phyloP scores from a whole-genome alignment of 257 asterid genomes.

The Nicotiana sylvestris region DNA sequence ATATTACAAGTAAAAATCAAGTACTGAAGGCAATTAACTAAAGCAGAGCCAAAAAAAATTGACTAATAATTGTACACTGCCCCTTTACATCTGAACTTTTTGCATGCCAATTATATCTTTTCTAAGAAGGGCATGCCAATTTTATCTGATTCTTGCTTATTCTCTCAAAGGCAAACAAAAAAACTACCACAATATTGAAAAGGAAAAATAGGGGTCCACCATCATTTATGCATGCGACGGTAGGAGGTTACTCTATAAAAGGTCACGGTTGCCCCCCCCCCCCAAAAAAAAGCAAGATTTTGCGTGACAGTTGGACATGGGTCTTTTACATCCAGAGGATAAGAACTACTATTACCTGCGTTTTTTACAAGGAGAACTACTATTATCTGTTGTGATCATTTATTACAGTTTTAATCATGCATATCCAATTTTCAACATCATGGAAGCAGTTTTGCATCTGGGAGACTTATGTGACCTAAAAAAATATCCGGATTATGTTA shows the following conservation, averaged over 20 bases:
- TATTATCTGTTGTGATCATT: neutral
- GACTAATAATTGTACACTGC: conserved; percentile 7
- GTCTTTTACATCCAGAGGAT: neutral
- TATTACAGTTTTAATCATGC: neutral
- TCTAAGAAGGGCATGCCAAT: neutral
- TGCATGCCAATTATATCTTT: neutral
- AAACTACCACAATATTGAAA: neutral
- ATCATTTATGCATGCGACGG: neutral
- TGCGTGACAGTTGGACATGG: neutral
- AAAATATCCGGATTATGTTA: neutral
- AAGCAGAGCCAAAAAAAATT: conserved; percentile 2
- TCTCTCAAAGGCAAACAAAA: neutral
- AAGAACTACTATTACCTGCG: neutral
- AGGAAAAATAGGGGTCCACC: neutral
- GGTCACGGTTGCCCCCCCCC: neutral
- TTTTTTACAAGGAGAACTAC: neutral
- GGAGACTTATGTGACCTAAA: neutral
- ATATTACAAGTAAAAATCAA: neutral
- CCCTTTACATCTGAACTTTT: neutral
- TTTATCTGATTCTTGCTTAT: neutral
- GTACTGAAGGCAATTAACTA: neutral
- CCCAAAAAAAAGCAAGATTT: too few relatives aligned
- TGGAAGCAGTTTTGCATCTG: neutral
- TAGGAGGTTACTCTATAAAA: neutral
- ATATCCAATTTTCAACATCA: neutral